Percentiles rank a stretch among this genome's conserved stretches.
These are phyloP conservation scores for Chrysosporium queenslandicum DNA, from an alignment of 2,329 filamentous ascomycete genomes.

Conservation along the genomic window DNA sequence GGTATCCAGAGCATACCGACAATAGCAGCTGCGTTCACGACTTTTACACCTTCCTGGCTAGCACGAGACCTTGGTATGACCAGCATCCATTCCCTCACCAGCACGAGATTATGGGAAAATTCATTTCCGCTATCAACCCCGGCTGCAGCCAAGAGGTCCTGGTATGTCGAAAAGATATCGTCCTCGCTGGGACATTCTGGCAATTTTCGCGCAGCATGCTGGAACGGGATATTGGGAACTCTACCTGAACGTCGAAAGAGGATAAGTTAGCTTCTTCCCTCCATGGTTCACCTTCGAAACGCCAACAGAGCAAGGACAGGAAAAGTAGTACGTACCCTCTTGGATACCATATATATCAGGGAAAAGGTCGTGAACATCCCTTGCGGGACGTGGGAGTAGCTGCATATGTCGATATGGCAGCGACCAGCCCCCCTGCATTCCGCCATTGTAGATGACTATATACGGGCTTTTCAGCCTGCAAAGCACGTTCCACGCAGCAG, in stretches of 20 bases:
- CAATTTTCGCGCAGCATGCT: conserved; percentile 10
- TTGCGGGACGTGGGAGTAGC: conserved; percentile 14
- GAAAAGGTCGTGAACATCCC: conserved; percentile 15
- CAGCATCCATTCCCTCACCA: conserved; percentile 37
- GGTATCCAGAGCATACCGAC: conserved; percentile 31
- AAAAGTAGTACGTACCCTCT: conserved; percentile 9
- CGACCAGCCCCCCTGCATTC: conserved; percentile 17
- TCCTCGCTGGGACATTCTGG: not conserved
- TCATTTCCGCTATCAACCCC: conserved; percentile 12
- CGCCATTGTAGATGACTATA: conserved; percentile 17
- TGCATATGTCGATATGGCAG: conserved; percentile 18
- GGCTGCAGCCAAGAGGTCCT: conserved; percentile 11
- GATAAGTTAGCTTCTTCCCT: too few relatives aligned
- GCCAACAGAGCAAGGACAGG: not conserved
- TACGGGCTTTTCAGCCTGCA: conserved; percentile 13
- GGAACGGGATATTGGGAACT: conserved; percentile 15
- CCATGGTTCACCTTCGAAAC: too few relatives aligned
- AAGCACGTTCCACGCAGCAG: conserved; percentile 16
- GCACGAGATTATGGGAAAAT: conserved; percentile 38
- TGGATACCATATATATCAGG: conserved; percentile 17
- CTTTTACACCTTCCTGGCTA: conserved; percentile 18
- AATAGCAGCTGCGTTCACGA: conserved; percentile 31
- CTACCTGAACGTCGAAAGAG: conserved; percentile 1
- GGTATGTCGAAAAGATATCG: conserved; percentile 12
- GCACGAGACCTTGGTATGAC: conserved; percentile 39